Base-by-base conservation (phyloP, 148 eudicot species). In the Polygonum aviculare region DNA sequence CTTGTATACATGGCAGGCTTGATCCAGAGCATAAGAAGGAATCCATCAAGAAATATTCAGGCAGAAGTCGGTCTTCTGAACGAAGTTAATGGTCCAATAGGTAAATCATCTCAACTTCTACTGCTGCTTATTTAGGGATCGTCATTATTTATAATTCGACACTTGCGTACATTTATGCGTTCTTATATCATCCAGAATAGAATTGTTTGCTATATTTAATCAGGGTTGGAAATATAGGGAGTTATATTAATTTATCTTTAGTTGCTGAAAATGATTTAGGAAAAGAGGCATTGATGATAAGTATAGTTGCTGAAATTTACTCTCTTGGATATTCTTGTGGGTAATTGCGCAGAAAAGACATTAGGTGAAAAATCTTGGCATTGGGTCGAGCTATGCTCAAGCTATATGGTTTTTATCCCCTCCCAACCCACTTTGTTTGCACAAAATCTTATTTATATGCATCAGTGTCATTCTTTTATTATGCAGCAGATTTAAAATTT, bases 11-110 rank as follows among this genome's bases (percentile, higher is more conserved):
- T 73, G 81, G 78, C 90, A 95, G 98, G 86, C 96, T 95, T 81
- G 94, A 95, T 85, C 97, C 91, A 54, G 92, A 84, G 78, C 98
- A 67, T 75, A 91, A 90, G 85, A 82, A 88, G 71, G 96, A 92
- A 79, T 92, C 98, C 18, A 79, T 92, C 75, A 90, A 89, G 57
- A 95, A 95, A 80, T 92, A 92, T 83, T 79, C 82, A 78, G 97
- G 93, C 48, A 67, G 71, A 67, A 38, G 44, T 35, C 10, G 44
- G 19, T 35, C 71, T 67, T 67, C 44, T 67, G 40, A 67, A 15
- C 41, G 15, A 67, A 67, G 71, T 38, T 67, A 36, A 67, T 67
- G 19, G 71, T 15, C 44, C 71, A 67, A 15, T 14, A 10, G 44
- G 71, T 67, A 67, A 67, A 36, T 67, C 36, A 67, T 19, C 7